Conservation (phyloP, 371 early-diverging fungal genomes). For the Funneliformis caledonium region DNA sequence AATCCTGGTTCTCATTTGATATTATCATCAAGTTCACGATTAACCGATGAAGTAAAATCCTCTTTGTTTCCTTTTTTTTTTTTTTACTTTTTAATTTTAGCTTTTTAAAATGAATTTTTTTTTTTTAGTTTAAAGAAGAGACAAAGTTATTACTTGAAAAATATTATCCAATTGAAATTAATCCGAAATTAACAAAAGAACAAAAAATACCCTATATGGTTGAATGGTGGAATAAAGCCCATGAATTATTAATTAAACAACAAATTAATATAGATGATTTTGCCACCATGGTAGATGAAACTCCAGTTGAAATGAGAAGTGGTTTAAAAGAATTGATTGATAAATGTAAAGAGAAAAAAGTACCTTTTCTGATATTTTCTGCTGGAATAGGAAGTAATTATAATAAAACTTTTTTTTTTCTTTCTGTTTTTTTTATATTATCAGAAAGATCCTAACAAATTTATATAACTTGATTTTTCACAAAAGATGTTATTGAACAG, state of each 20-base stretch:
- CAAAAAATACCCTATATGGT: constrained; percentile 73
- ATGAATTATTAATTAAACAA: constrained; percentile 57
- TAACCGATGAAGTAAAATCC: constrained; percentile 12
- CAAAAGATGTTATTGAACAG: constrained; percentile 68
- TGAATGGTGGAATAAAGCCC: constrained; percentile 75
- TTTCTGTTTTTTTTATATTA: neutral
- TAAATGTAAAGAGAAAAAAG: constrained; percentile 44
- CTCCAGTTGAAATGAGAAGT: constrained; percentile 57
- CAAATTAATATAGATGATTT: constrained; percentile 59
- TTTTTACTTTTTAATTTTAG: too few species aligned
- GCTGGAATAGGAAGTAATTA: constrained; percentile 68
- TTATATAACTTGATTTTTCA: too few species aligned
- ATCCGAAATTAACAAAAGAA: constrained; percentile 52
- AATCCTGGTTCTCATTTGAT: constrained; percentile 67
- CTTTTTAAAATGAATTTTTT: too few species aligned
- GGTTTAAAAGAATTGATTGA: constrained; percentile 54
- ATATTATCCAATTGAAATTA: constrained; percentile 79
- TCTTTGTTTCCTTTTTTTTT: too few species aligned
- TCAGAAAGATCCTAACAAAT: neutral
- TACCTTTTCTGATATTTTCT: constrained; percentile 77
- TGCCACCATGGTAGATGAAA: constrained; percentile 57
- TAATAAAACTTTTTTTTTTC: constrained; percentile 10
- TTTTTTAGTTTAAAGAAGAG: constrained; percentile 56
- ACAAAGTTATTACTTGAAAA: constrained; percentile 57
- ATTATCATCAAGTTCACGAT: constrained; percentile 47